These are phyloP conservation scores for Onygenales sp. DNA, from an alignment of 2,329 filamentous ascomycete species.

Conservation along the genomic window DNA sequence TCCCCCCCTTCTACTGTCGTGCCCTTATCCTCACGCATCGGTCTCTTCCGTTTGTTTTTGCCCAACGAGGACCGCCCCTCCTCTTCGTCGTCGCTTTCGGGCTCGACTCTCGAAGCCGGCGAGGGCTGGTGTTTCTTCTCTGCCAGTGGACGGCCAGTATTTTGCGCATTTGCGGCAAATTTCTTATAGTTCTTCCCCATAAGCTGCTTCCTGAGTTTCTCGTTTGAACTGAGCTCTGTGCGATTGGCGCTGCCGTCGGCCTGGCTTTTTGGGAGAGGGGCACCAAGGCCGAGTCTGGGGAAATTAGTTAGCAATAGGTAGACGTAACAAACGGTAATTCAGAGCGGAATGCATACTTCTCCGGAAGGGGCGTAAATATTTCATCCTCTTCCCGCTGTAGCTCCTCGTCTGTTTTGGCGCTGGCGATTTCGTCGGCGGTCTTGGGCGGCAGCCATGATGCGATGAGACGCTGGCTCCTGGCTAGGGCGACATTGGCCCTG, in stretches of 20 bases:
- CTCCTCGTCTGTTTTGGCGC: conserved; percentile 34
- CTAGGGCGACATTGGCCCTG: conserved; percentile 43
- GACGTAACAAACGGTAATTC: neutral
- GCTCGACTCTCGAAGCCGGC: neutral
- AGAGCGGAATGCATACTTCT: conserved; percentile 36
- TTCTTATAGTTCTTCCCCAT: conserved; percentile 34
- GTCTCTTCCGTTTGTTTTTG: conserved; percentile 18
- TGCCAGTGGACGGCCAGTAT: neutral
- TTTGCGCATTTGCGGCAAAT: conserved; percentile 11
- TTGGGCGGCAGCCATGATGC: conserved; percentile 48
- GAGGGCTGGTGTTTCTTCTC: neutral
- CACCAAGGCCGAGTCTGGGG: conserved; percentile 39
- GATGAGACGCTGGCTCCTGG: conserved; percentile 45
- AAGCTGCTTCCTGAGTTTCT: conserved; percentile 36
- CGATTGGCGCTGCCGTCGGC: conserved; percentile 32
- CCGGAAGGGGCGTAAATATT: conserved; percentile 43
- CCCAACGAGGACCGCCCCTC: conserved; percentile 32
- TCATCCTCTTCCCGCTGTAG: conserved; percentile 44
- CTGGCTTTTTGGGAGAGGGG: conserved; percentile 33
- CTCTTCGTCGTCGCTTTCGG: conserved; percentile 31
- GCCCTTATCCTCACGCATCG: conserved; percentile 2
- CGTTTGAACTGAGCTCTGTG: conserved; percentile 32
- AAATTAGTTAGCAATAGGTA: neutral
- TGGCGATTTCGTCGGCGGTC: conserved; percentile 26
- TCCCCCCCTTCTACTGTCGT: neutral